These are phyloP conservation scores for Colletotrichum plurivorum DNA, from an alignment of 2,329 filamentous ascomycete genomes.

Conservation along the genomic window DNA sequence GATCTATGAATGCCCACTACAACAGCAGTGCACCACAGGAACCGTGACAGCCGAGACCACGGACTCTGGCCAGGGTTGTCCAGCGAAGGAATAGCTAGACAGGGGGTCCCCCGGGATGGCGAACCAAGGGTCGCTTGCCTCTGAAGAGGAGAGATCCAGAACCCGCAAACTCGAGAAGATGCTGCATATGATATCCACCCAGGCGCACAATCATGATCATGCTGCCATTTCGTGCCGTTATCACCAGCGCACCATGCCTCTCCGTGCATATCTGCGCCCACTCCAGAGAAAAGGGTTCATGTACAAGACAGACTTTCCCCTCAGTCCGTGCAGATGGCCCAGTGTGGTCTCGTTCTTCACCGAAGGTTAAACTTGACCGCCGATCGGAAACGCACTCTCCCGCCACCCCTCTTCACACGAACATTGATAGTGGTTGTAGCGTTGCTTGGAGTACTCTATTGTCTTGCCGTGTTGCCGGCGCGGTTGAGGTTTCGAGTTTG, in stretches of 20 bases:
- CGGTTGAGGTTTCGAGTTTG: background rate
- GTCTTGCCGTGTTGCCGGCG: background rate
- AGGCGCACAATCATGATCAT: background rate
- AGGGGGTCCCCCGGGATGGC: too few relatives aligned
- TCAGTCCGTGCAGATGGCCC: background rate
- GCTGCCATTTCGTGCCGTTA: background rate
- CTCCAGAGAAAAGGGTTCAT: too few relatives aligned
- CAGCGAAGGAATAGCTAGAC: too few relatives aligned
- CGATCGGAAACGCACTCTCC: slow-evolving; percentile 18
- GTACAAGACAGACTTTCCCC: too few relatives aligned
- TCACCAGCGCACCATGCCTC: background rate
- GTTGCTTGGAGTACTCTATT: background rate
- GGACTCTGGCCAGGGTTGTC: too few relatives aligned
- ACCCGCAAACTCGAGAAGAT: background rate
- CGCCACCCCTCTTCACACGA: background rate
- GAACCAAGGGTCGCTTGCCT: background rate
- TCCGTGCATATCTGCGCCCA: background rate
- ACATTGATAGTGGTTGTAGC: background rate
- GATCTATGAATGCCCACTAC: background rate
- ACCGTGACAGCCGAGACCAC: background rate
- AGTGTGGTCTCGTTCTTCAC: slow-evolving; percentile 4
- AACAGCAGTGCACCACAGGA: too few relatives aligned
- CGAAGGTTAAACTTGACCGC: slow-evolving; percentile 35
- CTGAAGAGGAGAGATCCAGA: background rate
- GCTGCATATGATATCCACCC: background rate